Conservation (phyloP, 2,329 filamentous ascomycete genomes). For the Mariannaea elegans region DNA sequence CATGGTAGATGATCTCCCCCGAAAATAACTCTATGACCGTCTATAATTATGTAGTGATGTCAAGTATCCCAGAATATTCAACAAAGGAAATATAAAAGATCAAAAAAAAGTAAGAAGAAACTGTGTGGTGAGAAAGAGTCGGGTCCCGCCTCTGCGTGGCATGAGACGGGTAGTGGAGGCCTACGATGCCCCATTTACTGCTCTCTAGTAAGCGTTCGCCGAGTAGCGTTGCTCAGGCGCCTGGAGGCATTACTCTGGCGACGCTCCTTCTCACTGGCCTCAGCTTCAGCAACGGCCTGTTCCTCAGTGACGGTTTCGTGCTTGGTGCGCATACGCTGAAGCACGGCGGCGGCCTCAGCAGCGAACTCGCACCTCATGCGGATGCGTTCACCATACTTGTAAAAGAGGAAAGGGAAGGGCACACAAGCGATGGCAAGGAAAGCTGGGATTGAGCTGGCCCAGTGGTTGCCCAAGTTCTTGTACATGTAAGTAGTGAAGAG, state of each 20-base stretch:
- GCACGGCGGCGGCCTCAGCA: slow-evolving; percentile 69
- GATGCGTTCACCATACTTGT: slow-evolving; percentile 72
- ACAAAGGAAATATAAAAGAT: slow-evolving; percentile 1
- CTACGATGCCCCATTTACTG: too few species aligned
- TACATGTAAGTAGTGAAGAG: slow-evolving; percentile 74
- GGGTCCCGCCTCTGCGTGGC: background rate
- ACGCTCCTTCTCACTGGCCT: slow-evolving; percentile 38
- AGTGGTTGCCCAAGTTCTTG: slow-evolving; percentile 72
- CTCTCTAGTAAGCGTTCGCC: slow-evolving; percentile 30
- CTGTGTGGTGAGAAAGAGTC: background rate
- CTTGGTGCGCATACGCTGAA: slow-evolving; percentile 54
- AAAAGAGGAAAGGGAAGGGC: slow-evolving; percentile 80
- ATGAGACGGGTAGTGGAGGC: too few species aligned
- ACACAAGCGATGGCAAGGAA: slow-evolving; percentile 78
- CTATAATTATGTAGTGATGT: background rate
- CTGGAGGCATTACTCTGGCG: slow-evolving; percentile 32
- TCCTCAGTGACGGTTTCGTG: slow-evolving; percentile 42
- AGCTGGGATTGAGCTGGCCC: slow-evolving; percentile 77
- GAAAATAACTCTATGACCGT: background rate
- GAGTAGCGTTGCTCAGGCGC: slow-evolving; percentile 25
- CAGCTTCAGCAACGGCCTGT: slow-evolving; percentile 36
- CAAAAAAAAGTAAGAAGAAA: background rate
- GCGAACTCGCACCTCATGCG: slow-evolving; percentile 75
- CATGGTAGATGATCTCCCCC: background rate
- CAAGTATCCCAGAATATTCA: background rate